A percentile compares a stretch with the other conserved stretches of the same genome.
phyloP scores from a whole-genome alignment of 805 yeast species.

The Lipomyces chichibuensis region DNA sequence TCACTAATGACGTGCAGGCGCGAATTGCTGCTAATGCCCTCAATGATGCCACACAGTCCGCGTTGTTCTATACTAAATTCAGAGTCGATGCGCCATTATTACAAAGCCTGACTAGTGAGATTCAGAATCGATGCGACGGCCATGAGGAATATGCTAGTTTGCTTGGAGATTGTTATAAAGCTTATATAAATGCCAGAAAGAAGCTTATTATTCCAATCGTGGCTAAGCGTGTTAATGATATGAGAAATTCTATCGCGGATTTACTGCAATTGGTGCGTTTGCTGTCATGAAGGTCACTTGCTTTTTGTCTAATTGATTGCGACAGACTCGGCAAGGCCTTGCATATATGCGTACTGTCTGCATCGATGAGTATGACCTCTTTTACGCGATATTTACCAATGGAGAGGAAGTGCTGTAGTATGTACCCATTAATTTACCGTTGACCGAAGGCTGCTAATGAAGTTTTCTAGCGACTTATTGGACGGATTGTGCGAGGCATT shows the following conservation, averaged over 20 bases:
- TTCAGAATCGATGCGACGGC: slow-evolving; percentile 47
- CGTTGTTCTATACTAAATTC: slow-evolving; percentile 69
- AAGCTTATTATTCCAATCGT: slow-evolving; percentile 53
- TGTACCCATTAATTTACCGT: background rate
- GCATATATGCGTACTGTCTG: slow-evolving; percentile 62
- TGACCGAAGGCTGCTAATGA: slow-evolving; percentile 4
- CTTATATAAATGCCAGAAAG: slow-evolving; percentile 63
- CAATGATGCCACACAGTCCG: slow-evolving; percentile 56
- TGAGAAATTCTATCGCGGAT: slow-evolving; percentile 42
- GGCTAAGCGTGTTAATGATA: slow-evolving; percentile 46
- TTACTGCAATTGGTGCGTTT: slow-evolving; percentile 52
- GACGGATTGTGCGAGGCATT: slow-evolving; percentile 72
- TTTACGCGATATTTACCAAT: slow-evolving; percentile 55
- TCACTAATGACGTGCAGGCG: slow-evolving; percentile 31
- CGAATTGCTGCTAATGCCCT: slow-evolving; percentile 39
- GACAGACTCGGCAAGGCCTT: slow-evolving; percentile 59
- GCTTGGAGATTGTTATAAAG: slow-evolving; percentile 62
- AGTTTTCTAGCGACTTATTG: slow-evolving; percentile 52
- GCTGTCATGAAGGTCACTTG: background rate
- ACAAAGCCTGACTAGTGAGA: slow-evolving; percentile 45
- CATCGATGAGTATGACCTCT: slow-evolving; percentile 63
- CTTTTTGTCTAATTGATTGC: background rate
- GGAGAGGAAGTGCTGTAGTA: slow-evolving; percentile 48
- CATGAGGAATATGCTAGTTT: slow-evolving; percentile 67
- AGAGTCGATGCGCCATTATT: slow-evolving; percentile 50